A percentile compares a stretch with the other conserved stretches of the same genome.
Conservation (phyloP, 2,329 filamentous ascomycete genomes). For the Alternaria gaisen region DNA sequence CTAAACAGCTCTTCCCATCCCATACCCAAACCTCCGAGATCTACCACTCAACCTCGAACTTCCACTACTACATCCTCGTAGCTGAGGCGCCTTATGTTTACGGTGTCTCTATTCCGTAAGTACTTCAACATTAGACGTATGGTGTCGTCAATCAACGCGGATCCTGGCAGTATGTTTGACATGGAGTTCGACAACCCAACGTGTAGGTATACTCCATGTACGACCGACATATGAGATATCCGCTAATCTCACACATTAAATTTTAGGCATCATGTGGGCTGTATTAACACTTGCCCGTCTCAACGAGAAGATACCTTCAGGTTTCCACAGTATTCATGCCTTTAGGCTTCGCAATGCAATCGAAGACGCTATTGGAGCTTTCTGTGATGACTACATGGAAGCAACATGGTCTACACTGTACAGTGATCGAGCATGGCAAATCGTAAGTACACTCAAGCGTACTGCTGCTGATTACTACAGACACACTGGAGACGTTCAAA, state of each 20-base stretch:
- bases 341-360: not conserved
- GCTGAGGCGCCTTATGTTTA: not conserved
- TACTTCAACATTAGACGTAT: not conserved
- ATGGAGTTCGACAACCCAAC: not conserved
- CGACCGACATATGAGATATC: no score
- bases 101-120: not conserved
- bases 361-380: not conserved
- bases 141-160: not conserved
- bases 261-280: not conserved
- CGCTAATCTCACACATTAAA: no score
- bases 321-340: not conserved
- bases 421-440: not conserved
- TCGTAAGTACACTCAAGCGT: not conserved
- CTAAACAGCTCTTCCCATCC: not conserved
- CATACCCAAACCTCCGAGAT: not conserved
- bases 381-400: not conserved
- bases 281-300: conserved; percentile 1
- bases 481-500: not conserved
- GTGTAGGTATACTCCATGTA: not conserved
- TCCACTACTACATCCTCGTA: not conserved
- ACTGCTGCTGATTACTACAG: not conserved
- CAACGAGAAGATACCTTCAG: not conserved
- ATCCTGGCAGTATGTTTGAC: not conserved
- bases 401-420: not conserved
- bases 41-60: not conserved